Evolutionary conservation across 805 yeast species (phyloP).

Genomic region (Candida lessepsii): DNA sequence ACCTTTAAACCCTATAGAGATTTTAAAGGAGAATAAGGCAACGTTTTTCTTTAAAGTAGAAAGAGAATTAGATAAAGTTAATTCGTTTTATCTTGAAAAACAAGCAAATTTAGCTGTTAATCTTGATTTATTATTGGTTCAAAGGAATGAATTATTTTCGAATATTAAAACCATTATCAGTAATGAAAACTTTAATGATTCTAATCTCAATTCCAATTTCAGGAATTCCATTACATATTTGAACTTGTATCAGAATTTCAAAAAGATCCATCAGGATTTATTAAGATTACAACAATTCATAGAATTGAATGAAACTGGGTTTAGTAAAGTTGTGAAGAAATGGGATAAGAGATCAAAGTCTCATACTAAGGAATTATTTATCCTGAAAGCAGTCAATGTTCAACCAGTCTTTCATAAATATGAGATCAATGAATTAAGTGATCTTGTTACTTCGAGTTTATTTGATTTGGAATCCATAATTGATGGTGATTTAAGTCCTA

Average conservation of each 20-base stretch:
- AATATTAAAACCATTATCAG: constrained; percentile 16
- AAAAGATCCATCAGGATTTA: constrained; percentile 84
- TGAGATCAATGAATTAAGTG: constrained; percentile 81
- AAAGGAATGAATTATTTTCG: constrained; percentile 54
- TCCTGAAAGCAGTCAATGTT: constrained; percentile 89
- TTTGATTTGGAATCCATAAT: constrained; percentile 68
- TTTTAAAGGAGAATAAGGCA: constrained; percentile 84
- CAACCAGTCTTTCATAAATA: constrained; percentile 95
- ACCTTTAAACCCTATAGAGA: constrained; percentile 27
- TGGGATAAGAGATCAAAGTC: constrained; percentile 98
- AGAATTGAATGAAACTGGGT: constrained; percentile 93
- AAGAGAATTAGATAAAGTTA: constrained; percentile 93
- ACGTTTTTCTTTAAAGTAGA: constrained; percentile 86
- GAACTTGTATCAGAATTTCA: constrained; percentile 83
- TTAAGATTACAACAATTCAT: constrained; percentile 89
- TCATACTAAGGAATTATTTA: constrained; percentile 87
- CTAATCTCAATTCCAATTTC: constrained; percentile 31
- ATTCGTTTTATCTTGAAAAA: constrained; percentile 85
- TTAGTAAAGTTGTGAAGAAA: constrained; percentile 90
- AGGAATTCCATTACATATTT: constrained; percentile 75
- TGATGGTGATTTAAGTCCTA: constrained; percentile 43
- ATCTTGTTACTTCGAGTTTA: constrained; percentile 61
- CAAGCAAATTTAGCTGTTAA: constrained; percentile 84
- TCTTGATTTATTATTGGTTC: constrained; percentile 70
- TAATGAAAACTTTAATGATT: constrained; percentile 9